Percentiles rank a stretch among this genome's conserved stretches.
Conservation (phyloP, 805 yeast genomes). For the Yarrowia osloensis region DNA sequence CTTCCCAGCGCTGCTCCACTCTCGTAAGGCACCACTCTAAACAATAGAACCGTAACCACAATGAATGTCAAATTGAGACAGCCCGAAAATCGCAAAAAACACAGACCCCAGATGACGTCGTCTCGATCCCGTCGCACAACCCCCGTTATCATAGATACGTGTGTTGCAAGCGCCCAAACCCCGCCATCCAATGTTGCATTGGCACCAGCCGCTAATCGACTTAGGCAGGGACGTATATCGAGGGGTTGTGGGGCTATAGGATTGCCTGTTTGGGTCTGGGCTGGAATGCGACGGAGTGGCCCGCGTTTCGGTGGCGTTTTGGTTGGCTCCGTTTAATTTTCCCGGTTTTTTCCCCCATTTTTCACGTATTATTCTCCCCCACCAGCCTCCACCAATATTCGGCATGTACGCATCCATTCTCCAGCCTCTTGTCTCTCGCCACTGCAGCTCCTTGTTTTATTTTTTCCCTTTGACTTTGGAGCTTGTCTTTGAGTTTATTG, state of each 20-base stretch:
- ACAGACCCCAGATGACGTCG: no score
- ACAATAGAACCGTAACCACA: not conserved
- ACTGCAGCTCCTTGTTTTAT: not conserved
- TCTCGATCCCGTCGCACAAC: no score
- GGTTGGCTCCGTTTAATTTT: not conserved
- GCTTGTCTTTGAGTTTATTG: slow-evolving; percentile 1
- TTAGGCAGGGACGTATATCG: not conserved
- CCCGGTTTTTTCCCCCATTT: not conserved
- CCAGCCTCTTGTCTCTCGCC: not conserved
- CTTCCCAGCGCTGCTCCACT: no score
- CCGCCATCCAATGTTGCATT: not conserved
- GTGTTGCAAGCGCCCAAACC: not conserved
- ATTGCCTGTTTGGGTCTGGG: not conserved
- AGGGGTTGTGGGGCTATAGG: not conserved
- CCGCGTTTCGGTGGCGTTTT: not conserved
- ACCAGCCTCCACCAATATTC: no score
- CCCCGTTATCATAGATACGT: no score
- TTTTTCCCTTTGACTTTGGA: slow-evolving; percentile 19
- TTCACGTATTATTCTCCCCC: no score
- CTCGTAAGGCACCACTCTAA: not conserved
- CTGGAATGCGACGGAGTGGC: not conserved
- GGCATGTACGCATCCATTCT: no score
- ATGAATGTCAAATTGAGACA: not conserved
- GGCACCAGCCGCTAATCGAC: not conserved
- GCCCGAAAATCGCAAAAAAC: not conserved